Conservation (phyloP, 306 rosid species). For the Cicer chorassanicum region DNA sequence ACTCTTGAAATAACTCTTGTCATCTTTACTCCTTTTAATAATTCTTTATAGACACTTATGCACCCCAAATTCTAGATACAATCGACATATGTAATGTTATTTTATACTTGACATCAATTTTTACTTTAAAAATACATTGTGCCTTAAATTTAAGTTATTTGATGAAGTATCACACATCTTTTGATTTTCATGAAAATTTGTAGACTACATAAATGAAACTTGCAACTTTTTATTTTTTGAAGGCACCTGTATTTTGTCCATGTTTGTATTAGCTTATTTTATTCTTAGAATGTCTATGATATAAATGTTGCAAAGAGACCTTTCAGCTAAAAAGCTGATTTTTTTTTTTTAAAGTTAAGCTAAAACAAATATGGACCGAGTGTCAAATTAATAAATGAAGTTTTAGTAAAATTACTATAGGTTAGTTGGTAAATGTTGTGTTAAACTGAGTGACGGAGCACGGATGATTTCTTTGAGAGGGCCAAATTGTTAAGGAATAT, state of each 20-base stretch:
- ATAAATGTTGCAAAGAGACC: not conserved
- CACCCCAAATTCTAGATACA: slow-evolving; percentile 1
- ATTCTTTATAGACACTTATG: not conserved
- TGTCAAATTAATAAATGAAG: slow-evolving; percentile 1
- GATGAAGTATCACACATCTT: not conserved
- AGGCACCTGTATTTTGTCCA: not conserved
- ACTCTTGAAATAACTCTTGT: not conserved
- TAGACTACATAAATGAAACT: not conserved
- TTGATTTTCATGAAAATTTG: slow-evolving; percentile 2
- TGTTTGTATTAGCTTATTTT: not conserved
- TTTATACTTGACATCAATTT: not conserved
- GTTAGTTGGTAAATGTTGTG: not conserved
- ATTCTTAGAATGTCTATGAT: not conserved
- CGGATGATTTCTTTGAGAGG: not conserved
- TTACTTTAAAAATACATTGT: not conserved
- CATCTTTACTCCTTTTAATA: not conserved
- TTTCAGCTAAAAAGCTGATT: not conserved
- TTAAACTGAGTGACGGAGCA: not conserved
- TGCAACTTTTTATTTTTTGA: not conserved
- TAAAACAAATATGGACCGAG: not conserved
- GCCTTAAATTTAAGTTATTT: not conserved
- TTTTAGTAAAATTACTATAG: not conserved
- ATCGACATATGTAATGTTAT: not conserved
- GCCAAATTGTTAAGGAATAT: not conserved
- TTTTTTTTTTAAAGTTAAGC: not conserved